Evolutionary conservation across 1,139 yeast species (phyloP), one percentile per base, ranked within the genome.

Genomic region (Blastobotrys apis): DNA sequence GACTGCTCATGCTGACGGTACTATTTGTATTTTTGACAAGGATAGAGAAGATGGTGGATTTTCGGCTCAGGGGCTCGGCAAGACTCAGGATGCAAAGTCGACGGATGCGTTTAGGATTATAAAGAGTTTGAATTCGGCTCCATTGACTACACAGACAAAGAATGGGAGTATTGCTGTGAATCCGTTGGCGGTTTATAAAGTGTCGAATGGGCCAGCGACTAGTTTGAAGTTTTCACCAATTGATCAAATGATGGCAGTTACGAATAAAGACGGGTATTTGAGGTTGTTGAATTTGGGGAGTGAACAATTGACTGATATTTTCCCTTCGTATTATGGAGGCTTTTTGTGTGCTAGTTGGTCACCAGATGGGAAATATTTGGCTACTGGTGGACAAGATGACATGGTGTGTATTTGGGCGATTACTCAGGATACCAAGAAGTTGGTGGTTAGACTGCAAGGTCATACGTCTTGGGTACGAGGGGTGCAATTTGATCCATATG

Each of bases 311-410:
- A 68, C 79, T 1, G 94, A 83, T 57, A 67, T 81, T 1, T 62
- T 80, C 36, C 79, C 86, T 4, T 75, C 84, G 39, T 82, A 80
- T 57, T 85, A 80, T 58, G 86, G 82, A 33, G 88, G 90, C 0
- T 65, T 83, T 13, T 63, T 76, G 30, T 74, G 77, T 50, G 62
- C 77, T 13, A 69, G 73, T 36, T 78, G 84, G 59, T 78, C 88
- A 0, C 78, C 77, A 0, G 94, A 84, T 56, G 81, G 77, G 34
- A 74, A 73, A 53, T 84, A 78, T 55, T 63, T 85, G 26, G 71
- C 64, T 23, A 55, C 72, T 68, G 66, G 81, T 67, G 62, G 85
- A 69, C 62, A 70, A 49, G 74, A 70, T 50, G 74, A 70, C 44
- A 49, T 62, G 47, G 61, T 69, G 9, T 54, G 65, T 23, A 53